Evolutionary conservation across 768 basidiomycete genomes (phyloP).

Genomic region (Leccinum boreale): DNA sequence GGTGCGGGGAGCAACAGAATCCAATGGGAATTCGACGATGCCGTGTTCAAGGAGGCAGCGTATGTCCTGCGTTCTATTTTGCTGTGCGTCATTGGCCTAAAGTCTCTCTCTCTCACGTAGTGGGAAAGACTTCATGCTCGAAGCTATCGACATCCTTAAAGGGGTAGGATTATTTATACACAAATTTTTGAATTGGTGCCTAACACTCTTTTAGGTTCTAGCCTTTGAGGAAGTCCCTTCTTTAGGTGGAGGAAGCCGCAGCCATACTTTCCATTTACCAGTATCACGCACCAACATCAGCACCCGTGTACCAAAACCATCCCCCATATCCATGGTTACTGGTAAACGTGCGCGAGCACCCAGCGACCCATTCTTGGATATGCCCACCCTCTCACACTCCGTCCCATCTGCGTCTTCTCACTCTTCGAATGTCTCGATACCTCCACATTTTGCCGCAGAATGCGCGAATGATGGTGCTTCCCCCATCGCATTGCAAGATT

Average conservation of each 20-base stretch:
- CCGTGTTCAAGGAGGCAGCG: slow-evolving; percentile 92
- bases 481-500: slow-evolving; percentile 33
- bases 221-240: slow-evolving; percentile 71
- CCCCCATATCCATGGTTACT: slow-evolving; percentile 41
- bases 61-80: slow-evolving; percentile 42
- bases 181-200: background rate
- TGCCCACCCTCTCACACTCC: slow-evolving; percentile 56
- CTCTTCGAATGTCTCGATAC: slow-evolving; percentile 33
- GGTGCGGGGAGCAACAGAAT: slow-evolving; percentile 73
- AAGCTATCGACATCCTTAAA: slow-evolving; percentile 87
- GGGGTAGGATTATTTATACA: slow-evolving; percentile 53
- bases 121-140: slow-evolving; percentile 92
- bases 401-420: slow-evolving; percentile 53
- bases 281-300: slow-evolving; percentile 41
- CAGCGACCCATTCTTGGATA: slow-evolving; percentile 78
- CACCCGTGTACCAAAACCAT: slow-evolving; percentile 32
- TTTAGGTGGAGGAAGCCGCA: slow-evolving; percentile 28
- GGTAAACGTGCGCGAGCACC: slow-evolving; percentile 69
- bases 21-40: slow-evolving; percentile 92
- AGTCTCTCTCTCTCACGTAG: slow-evolving; percentile 40
- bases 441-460: slow-evolving; percentile 31
- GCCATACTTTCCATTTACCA: slow-evolving; percentile 36
- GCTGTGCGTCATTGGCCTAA: slow-evolving; percentile 9
- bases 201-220: slow-evolving; percentile 39
- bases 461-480: slow-evolving; percentile 41